Conservation (phyloP, 805 yeast species). For the Candida nonsorbophila region DNA sequence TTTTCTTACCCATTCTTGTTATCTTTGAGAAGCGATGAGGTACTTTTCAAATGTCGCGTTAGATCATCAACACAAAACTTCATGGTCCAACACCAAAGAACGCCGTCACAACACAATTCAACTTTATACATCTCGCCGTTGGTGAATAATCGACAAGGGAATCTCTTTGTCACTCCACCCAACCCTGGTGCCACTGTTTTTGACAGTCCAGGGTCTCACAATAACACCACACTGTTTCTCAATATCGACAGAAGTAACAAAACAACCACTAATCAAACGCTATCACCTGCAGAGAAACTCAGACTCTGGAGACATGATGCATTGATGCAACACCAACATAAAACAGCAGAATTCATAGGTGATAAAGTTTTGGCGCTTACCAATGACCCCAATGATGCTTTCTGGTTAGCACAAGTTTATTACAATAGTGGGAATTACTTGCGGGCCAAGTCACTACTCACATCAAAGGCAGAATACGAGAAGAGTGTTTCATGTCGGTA, state of each 20-base stretch:
- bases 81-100: slow-evolving; percentile 21
- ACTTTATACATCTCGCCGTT: slow-evolving; percentile 71
- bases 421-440: slow-evolving; percentile 70
- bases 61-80: too few species aligned
- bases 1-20: too few species aligned
- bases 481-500: slow-evolving; percentile 73
- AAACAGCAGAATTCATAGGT: slow-evolving; percentile 86
- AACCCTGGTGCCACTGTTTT: slow-evolving; percentile 39
- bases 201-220: slow-evolving; percentile 38
- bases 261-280: slow-evolving; percentile 25
- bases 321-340: slow-evolving; percentile 82
- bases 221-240: slow-evolving; percentile 30
- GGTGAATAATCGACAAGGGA: slow-evolving; percentile 38
- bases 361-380: slow-evolving; percentile 85
- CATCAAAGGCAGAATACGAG: slow-evolving; percentile 48
- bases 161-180: slow-evolving; percentile 43
- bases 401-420: slow-evolving; percentile 92
- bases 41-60: too few species aligned
- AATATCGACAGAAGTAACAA: slow-evolving; percentile 16
- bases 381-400: slow-evolving; percentile 86
- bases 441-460: slow-evolving; percentile 69
- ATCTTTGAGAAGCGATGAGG: too few species aligned
- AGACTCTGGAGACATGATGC: slow-evolving; percentile 94
- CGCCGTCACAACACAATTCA: slow-evolving; percentile 61
- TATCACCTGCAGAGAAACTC: slow-evolving; percentile 78